A percentile compares a stretch with the other conserved stretches of the same genome.
These are phyloP conservation scores for Rhizophora apiculata DNA, from an alignment of 345 rosid species.

Conservation along the genomic window DNA sequence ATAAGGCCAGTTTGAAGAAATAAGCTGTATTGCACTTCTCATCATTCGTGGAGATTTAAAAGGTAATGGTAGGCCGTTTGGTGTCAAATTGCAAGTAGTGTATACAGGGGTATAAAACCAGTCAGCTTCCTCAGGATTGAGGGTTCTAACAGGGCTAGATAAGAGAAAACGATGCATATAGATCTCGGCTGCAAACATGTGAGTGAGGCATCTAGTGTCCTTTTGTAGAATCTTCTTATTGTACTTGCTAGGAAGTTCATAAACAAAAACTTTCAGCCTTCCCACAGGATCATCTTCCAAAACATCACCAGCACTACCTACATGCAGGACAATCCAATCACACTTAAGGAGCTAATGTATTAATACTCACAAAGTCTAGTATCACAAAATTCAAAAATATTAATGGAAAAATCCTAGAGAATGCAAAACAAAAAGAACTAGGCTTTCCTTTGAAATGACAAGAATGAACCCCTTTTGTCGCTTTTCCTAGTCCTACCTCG, in stretches of 20 bases:
- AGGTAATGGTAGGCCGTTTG: slow-evolving; percentile 33
- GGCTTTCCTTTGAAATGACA: too few relatives aligned
- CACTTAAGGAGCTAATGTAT: background rate
- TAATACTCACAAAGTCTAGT: background rate
- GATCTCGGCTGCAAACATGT: slow-evolving; percentile 36
- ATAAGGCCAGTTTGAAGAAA: slow-evolving; percentile 31
- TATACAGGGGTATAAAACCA: slow-evolving; percentile 34
- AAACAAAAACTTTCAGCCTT: slow-evolving; percentile 32
- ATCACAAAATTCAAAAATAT: too few relatives aligned
- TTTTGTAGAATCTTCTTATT: slow-evolving; percentile 32
- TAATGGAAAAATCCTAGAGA: too few relatives aligned
- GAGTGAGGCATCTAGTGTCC: slow-evolving; percentile 28
- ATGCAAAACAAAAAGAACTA: too few relatives aligned
- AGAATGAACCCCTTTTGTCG: too few relatives aligned
- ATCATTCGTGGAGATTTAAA: slow-evolving; percentile 33
- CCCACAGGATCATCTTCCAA: slow-evolving; percentile 23
- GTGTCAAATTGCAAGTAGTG: slow-evolving; percentile 28
- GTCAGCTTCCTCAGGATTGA: slow-evolving; percentile 29
- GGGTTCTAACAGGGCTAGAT: slow-evolving; percentile 28
- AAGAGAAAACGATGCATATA: slow-evolving; percentile 32
- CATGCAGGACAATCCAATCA: background rate
- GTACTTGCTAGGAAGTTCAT: slow-evolving; percentile 35
- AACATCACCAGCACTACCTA: slow-evolving; percentile 39
- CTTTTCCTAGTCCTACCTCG: too few relatives aligned
- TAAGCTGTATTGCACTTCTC: slow-evolving; percentile 30